Conservation (phyloP, 148 eudicot genomes). For the Rhododendron simsii region DNA sequence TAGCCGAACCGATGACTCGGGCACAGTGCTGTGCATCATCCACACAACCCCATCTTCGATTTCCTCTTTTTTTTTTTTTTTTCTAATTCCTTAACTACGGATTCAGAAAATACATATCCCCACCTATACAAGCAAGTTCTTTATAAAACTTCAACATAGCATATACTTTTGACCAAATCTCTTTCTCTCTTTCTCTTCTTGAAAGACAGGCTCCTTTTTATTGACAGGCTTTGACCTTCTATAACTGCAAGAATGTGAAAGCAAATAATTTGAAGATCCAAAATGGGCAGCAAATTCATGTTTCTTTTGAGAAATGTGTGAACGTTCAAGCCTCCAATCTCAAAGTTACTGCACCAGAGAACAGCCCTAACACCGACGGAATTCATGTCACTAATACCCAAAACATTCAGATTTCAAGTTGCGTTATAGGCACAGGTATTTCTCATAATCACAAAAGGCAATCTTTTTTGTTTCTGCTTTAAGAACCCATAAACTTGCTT, state of each 20-base stretch:
- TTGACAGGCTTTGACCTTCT: constrained; percentile 60
- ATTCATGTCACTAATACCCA: constrained; percentile 54
- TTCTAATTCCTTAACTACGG: background rate
- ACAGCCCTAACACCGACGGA: constrained; percentile 88
- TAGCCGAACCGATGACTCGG: no score
- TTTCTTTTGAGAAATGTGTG: constrained; percentile 38
- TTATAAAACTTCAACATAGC: background rate
- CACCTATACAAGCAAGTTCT: background rate
- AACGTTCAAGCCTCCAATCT: constrained; percentile 41
- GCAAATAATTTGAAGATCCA: constrained; percentile 40
- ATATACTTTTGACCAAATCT: background rate
- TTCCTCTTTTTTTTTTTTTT: no score
- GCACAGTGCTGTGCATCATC: no score
- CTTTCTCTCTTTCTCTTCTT: background rate
- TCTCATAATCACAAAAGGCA: background rate
- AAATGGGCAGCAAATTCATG: constrained; percentile 76
- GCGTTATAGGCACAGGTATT: constrained; percentile 56
- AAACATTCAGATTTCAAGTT: constrained; percentile 33
- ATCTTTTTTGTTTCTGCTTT: background rate
- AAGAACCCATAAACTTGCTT: background rate
- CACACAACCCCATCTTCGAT: no score
- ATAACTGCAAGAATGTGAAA: constrained; percentile 43
- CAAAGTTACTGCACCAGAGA: constrained; percentile 37
- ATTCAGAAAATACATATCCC: background rate
- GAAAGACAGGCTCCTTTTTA: background rate